These are phyloP conservation scores for Groenewaldozyma salmanticensis DNA, from an alignment of 805 yeast genomes.

Conservation along the genomic window DNA sequence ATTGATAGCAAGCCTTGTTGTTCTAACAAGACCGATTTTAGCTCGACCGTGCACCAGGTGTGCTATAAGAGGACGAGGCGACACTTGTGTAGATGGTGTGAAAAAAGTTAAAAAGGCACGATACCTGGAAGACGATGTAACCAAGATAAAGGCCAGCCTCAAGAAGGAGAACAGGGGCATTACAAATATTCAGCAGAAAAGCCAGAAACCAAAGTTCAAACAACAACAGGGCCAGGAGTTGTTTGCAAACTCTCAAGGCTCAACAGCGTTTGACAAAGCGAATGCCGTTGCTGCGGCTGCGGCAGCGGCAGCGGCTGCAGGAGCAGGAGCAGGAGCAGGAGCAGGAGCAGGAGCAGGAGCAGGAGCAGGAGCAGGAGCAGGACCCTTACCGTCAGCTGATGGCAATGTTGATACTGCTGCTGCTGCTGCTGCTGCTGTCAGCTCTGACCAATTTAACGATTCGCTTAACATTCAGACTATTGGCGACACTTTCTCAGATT, in stretches of 20 bases:
- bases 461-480: not conserved
- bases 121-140: conserved; percentile 51
- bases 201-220: not conserved
- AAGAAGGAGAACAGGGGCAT: conserved; percentile 8
- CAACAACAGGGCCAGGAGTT: not conserved
- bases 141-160: conserved; percentile 8
- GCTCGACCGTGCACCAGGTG: conserved; percentile 79
- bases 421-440: not conserved
- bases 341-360: too few species aligned
- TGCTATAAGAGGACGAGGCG: conserved; percentile 52
- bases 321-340: too few species aligned
- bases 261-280: not conserved
- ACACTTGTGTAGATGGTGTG: conserved; percentile 80
- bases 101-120: conserved; percentile 70
- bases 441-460: not conserved
- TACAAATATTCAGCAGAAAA: not conserved
- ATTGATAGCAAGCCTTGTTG: too few species aligned
- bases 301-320: not conserved
- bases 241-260: not conserved
- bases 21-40: conserved; percentile 1
- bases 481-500: not conserved
- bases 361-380: not conserved
- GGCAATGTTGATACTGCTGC: not conserved
- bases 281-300: not conserved
- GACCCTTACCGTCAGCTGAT: not conserved